Evolutionary conservation across 2,329 filamentous ascomycete species (phyloP), one percentile per base, ranked within the genome.

Genomic region (Neonectria coccinea): DNA sequence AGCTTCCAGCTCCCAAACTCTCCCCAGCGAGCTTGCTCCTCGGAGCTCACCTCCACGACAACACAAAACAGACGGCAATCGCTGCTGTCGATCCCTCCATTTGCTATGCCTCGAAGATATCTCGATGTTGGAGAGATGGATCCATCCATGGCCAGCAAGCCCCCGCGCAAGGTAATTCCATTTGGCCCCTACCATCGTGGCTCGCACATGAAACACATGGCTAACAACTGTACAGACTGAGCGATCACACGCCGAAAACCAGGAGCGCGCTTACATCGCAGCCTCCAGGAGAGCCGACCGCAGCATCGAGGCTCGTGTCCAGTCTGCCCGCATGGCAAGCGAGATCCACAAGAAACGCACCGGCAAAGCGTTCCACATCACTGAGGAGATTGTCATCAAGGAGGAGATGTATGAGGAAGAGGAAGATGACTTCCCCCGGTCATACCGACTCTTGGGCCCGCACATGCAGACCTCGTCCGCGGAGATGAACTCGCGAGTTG

Each of bases 391-490:
- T 27, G 94, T 97, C 12, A 83, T 92, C 70, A 94, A 93, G 67
- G 94, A 97, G 77, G 93, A 97, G 77, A 97, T 97, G 93, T 97
- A 97, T 76, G 94, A 97, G 74, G 94, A 97, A 78, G 92, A 97
- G 74, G 94, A 97, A 57, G 92, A 97, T 70, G 92, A 94, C 61
- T 76, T 92, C 25, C 89, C 91, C 1, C 85, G 88, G 65, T 88
- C 89, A 58, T 92, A 89, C 74, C 85, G 88, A 62, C 82, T 88
- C 14, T 80, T 93, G 33, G 88, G 87, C 14, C 84, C 87, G 3
- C 86, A 90, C 70, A 80, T 92, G 63, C 85, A 88, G 69, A 90
- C 86, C 2, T 82, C 81, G 16, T 88, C 87, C 1, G 77, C 83
- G 27, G 85, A 88, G 65, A 86, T 91, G 76, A 91, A 91, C 74